These are phyloP conservation scores for Salix exigua DNA, from an alignment of 345 rosid species.

Conservation along the genomic window DNA sequence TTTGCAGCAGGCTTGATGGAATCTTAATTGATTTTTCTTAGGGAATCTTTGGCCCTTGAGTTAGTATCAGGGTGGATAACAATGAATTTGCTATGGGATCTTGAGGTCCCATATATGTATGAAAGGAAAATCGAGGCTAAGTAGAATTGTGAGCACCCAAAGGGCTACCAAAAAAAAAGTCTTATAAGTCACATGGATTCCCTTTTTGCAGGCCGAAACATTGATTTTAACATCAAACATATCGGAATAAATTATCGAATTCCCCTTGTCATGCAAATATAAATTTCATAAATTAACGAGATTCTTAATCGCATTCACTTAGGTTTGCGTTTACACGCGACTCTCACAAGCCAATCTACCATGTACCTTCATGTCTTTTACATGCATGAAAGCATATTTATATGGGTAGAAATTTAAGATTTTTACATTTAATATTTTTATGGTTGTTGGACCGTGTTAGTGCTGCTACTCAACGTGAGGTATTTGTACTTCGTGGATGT, in stretches of 20 bases:
- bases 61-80: conserved; percentile 9
- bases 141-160: too few relatives aligned
- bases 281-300: background rate
- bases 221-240: conserved; percentile 16
- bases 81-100: conserved; percentile 18
- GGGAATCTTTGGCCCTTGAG: background rate
- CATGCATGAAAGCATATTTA: background rate
- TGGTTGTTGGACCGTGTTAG: background rate
- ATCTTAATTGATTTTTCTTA: conserved; percentile 3
- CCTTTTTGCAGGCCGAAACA: conserved; percentile 1
- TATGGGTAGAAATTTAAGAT: background rate
- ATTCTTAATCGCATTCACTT: background rate
- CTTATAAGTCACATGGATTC: too few relatives aligned
- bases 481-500: background rate
- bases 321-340: conserved; percentile 20
- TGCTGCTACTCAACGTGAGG: background rate
- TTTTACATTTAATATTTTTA: background rate
- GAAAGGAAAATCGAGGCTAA: too few relatives aligned
- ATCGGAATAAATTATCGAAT: background rate
- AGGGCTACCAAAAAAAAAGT: too few relatives aligned
- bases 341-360: background rate
- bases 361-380: background rate
- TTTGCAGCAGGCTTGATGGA: conserved; percentile 12
- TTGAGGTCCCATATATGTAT: too few relatives aligned
- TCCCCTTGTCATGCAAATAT: background rate